Evolutionary conservation across 768 basidiomycete genomes (phyloP).

Genomic region (Phaeotremella fagi): DNA sequence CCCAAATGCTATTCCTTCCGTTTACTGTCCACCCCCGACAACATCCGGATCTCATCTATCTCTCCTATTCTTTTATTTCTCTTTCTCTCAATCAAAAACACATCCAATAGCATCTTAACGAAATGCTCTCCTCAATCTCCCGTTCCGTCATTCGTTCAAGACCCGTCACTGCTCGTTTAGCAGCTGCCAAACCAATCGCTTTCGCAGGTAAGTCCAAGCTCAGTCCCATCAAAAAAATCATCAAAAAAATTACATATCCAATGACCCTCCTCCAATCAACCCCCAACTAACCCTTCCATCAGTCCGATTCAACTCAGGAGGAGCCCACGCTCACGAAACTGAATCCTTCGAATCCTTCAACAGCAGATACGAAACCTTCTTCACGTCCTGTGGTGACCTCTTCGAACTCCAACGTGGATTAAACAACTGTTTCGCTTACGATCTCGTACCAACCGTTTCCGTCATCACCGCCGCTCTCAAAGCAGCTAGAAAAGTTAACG

Average conservation of each 20-base stretch:
- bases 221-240: too few species aligned
- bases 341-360: conserved; percentile 94
- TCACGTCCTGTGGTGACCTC: conserved; percentile 85
- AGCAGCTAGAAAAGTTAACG: conserved; percentile 69
- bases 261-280: too few species aligned
- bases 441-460: conserved; percentile 52
- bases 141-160: conserved; percentile 24
- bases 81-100: background rate
- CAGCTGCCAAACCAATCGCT: conserved; percentile 14
- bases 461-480: conserved; percentile 46
- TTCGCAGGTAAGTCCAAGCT: conserved; percentile 16
- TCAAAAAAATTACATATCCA: too few species aligned
- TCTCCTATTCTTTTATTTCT: background rate
- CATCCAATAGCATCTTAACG: background rate
- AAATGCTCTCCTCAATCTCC: conserved; percentile 27
- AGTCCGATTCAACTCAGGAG: conserved; percentile 36
- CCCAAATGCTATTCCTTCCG: background rate
- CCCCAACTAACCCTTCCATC: background rate
- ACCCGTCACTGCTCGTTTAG: conserved; percentile 9
- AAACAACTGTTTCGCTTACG: conserved; percentile 99
- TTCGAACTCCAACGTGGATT: conserved; percentile 98
- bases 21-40: background rate
- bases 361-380: conserved; percentile 88
- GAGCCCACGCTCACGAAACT: conserved; percentile 64
- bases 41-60: background rate